These are phyloP conservation scores for Monosporascus ibericus DNA, from an alignment of 2,329 filamentous ascomycete species.

Conservation along the genomic window DNA sequence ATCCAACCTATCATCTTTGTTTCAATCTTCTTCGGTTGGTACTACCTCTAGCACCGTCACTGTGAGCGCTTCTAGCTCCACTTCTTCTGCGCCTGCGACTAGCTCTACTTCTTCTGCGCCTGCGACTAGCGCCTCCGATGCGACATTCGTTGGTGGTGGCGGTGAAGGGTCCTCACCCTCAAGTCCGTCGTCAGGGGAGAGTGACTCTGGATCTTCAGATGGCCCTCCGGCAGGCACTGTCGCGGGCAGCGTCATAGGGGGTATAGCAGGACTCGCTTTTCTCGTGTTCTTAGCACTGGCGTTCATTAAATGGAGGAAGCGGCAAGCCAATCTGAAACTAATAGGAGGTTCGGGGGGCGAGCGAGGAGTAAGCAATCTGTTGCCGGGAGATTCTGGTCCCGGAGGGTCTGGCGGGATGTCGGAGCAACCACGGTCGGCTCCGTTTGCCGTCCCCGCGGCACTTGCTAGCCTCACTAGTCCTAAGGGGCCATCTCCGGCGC, in stretches of 20 bases:
- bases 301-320: slow-evolving; percentile 51
- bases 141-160: slow-evolving; percentile 14
- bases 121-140: slow-evolving; percentile 8
- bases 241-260: slow-evolving; percentile 52
- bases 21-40: slow-evolving; percentile 5
- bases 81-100: slow-evolving; percentile 7
- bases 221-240: slow-evolving; percentile 29
- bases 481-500: slow-evolving; percentile 31
- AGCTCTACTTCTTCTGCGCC: slow-evolving; percentile 8
- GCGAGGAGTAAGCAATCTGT: slow-evolving; percentile 24
- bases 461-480: slow-evolving; percentile 37
- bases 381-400: slow-evolving; percentile 22
- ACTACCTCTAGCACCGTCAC: slow-evolving; percentile 9
- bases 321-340: slow-evolving; percentile 34
- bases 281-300: slow-evolving; percentile 48
- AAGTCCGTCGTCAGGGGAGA: slow-evolving; percentile 14
- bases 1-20: slow-evolving; percentile 5
- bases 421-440: slow-evolving; percentile 33
- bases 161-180: slow-evolving; percentile 19
- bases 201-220: slow-evolving; percentile 13
- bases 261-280: slow-evolving; percentile 52
- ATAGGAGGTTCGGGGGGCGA: slow-evolving; percentile 36
- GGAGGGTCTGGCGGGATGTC: slow-evolving; percentile 33
- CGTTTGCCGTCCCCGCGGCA: slow-evolving; percentile 42
- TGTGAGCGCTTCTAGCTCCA: slow-evolving; percentile 2